These are phyloP conservation scores for Endotrypanum monterogeii DNA, from an alignment of 208 protist species.

Conservation along the genomic window DNA sequence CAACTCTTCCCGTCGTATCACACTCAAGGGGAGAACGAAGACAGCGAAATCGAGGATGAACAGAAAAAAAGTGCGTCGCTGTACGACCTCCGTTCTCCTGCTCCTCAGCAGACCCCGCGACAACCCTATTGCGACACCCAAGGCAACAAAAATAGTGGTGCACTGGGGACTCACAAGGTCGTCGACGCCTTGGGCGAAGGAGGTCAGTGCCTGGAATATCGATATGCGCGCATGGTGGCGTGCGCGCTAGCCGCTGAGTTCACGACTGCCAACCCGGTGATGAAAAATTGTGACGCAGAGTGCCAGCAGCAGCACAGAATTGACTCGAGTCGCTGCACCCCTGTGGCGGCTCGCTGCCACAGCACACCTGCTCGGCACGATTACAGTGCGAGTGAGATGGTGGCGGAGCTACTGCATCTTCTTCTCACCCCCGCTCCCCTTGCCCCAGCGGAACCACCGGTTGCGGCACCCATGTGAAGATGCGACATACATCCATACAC, in stretches of 20 bases:
- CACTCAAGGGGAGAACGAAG: background rate
- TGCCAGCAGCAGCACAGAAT: background rate
- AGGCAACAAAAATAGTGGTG: background rate
- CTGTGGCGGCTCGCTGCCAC: background rate
- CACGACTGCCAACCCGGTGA: background rate
- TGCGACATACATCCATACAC: too few relatives aligned
- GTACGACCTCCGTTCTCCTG: background rate
- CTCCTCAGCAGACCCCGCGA: background rate
- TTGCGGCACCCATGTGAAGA: too few relatives aligned
- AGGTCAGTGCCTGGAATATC: background rate
- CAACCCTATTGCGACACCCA: background rate
- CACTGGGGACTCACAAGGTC: background rate
- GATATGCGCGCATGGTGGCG: conserved; percentile 22
- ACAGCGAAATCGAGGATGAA: conserved; percentile 1
- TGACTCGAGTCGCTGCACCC: background rate
- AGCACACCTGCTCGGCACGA: conserved; percentile 6
- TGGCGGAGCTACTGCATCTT: conserved; percentile 33
- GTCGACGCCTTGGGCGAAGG: background rate
- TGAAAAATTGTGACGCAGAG: too few relatives aligned
- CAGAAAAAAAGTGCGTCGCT: background rate
- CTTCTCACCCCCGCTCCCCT: conserved; percentile 1
- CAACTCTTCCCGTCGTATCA: background rate
- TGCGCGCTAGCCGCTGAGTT: conserved; percentile 14
- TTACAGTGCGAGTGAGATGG: conserved; percentile 21
- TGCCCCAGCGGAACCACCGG: too few relatives aligned